These are phyloP conservation scores for Chromera velia DNA, from an alignment of 73 alveolate species.

Conservation along the genomic window DNA sequence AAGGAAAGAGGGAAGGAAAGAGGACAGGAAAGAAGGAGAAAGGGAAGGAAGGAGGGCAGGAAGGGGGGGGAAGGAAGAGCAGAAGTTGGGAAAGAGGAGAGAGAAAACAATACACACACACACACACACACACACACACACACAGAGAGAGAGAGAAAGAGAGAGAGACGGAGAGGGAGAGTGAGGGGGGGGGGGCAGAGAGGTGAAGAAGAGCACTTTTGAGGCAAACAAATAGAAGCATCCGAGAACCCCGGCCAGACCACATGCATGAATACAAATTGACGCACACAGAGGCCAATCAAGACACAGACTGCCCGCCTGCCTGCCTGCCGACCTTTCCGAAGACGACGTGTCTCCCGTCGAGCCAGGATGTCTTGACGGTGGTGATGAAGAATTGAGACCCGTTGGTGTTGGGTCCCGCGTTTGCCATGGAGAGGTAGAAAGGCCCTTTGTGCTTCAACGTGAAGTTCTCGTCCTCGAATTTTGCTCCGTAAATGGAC, in stretches of 20 bases:
- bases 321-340: conserved; percentile 48
- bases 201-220: not conserved
- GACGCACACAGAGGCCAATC: not conserved
- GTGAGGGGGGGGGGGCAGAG: not conserved
- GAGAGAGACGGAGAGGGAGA: not conserved
- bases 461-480: conserved; percentile 82
- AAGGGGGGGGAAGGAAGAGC: too few relatives aligned
- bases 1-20: too few relatives aligned
- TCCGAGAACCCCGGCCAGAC: conserved; percentile 6
- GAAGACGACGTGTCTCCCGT: conserved; percentile 86
- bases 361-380: conserved; percentile 78
- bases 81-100: too few relatives aligned
- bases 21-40: too few relatives aligned
- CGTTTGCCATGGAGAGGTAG: conserved; percentile 93
- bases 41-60: too few relatives aligned
- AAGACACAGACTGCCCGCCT: not conserved
- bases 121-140: not conserved
- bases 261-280: not conserved
- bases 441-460: conserved; percentile 82
- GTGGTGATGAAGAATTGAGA: conserved; percentile 86
- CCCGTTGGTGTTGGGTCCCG: conserved; percentile 97
- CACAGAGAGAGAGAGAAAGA: not conserved
- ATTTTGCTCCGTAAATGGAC: conserved; percentile 76
- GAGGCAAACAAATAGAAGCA: not conserved
- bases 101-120: not conserved